These are phyloP conservation scores for Diplotaxis tenuifolia DNA, from an alignment of 345 rosid species.

Conservation along the genomic window DNA sequence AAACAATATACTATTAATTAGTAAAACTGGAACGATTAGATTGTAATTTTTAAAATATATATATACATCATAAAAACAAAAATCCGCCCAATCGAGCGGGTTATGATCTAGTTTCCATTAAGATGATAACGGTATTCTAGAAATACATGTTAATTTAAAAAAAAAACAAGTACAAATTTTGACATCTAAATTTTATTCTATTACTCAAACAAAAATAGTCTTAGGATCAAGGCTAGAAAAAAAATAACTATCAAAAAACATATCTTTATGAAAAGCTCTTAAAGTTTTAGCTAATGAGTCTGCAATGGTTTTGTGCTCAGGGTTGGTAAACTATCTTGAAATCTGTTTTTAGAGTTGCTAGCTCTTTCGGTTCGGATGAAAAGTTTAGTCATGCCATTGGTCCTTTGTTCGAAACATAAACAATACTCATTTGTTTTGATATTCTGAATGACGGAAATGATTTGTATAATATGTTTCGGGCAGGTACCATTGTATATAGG, in stretches of 20 bases:
- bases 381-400: background rate
- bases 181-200: background rate
- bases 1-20: too few relatives aligned
- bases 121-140: background rate
- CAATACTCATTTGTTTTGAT: background rate
- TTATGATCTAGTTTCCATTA: too few relatives aligned
- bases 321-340: background rate
- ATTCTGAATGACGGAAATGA: background rate
- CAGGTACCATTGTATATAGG: conserved; percentile 54
- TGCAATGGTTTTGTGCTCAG: background rate
- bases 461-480: conserved; percentile 2
- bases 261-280: background rate
- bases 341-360: background rate
- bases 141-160: background rate
- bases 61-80: too few relatives aligned
- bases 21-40: too few relatives aligned
- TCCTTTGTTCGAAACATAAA: background rate
- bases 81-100: too few relatives aligned
- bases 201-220: background rate
- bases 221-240: too few relatives aligned
- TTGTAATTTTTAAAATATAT: too few relatives aligned
- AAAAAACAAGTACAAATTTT: background rate
- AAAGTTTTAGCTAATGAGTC: background rate
- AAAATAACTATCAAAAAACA: background rate
- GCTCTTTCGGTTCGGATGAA: background rate